phyloP scores from a whole-genome alignment of 176 grass and related monocot species.

The Zoysia pacifica region DNA sequence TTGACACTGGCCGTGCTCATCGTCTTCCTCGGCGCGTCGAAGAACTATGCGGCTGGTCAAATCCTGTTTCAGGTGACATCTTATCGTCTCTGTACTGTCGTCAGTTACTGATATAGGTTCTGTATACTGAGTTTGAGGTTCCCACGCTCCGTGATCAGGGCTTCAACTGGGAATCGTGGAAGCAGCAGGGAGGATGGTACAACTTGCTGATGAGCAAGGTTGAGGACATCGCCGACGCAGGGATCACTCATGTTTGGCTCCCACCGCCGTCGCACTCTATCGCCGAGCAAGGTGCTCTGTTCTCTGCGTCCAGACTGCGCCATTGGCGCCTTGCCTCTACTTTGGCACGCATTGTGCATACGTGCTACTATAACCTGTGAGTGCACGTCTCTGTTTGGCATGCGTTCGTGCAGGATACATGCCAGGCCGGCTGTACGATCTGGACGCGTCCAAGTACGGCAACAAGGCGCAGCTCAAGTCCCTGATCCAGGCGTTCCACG shows the following conservation, averaged over 20 bases:
- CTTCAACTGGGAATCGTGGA: slow-evolving; percentile 98
- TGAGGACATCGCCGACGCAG: slow-evolving; percentile 56
- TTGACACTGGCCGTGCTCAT: slow-evolving; percentile 23
- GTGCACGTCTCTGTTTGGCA: not conserved
- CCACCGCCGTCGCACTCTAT: slow-evolving; percentile 79
- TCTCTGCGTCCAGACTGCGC: not conserved
- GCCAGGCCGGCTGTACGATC: slow-evolving; percentile 70
- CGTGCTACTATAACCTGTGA: not conserved
- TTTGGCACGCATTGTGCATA: too few relatives aligned
- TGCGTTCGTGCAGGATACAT: slow-evolving; percentile 54
- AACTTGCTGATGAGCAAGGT: slow-evolving; percentile 66
- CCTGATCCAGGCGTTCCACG: slow-evolving; percentile 57
- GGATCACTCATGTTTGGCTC: slow-evolving; percentile 86
- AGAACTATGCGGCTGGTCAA: slow-evolving; percentile 26
- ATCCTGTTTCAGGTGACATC: slow-evolving; percentile 58
- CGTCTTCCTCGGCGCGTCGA: slow-evolving; percentile 37
- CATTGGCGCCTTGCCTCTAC: not conserved
- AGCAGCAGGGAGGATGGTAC: slow-evolving; percentile 76
- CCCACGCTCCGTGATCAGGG: slow-evolving; percentile 36
- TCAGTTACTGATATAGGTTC: slow-evolving; percentile 1
- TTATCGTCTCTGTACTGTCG: not conserved
- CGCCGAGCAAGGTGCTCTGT: slow-evolving; percentile 48
- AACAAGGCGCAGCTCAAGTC: slow-evolving; percentile 68
- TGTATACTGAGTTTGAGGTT: not conserved
- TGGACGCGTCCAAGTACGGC: slow-evolving; percentile 68